Conservation (phyloP, 345 rosid genomes). For the Gossypium herbaceum region DNA sequence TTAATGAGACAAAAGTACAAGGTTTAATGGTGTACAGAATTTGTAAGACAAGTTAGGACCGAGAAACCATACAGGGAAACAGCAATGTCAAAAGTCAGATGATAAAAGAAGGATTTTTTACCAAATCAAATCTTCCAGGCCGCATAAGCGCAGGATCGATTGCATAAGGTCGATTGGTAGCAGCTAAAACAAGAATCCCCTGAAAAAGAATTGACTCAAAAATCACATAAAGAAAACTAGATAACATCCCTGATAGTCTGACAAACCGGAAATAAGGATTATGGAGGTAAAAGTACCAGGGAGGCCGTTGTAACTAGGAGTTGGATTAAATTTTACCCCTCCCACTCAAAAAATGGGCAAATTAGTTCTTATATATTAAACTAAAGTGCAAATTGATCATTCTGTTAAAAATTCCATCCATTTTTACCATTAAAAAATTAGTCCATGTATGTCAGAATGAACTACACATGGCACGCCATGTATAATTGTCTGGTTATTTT, state of each 20-base stretch:
- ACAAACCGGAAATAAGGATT: not conserved
- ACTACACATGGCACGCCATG: too few relatives aligned
- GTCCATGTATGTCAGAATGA: too few relatives aligned
- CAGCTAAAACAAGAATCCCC: constrained; percentile 92
- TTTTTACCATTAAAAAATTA: too few relatives aligned
- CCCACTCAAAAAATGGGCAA: too few relatives aligned
- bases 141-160: constrained; percentile 96
- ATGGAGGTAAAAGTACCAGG: not conserved
- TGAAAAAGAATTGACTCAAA: constrained; percentile 20
- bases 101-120: constrained; percentile 25
- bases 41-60: not conserved
- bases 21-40: too few relatives aligned
- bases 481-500: too few relatives aligned
- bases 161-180: constrained; percentile 87
- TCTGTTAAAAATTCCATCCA: too few relatives aligned
- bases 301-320: too few relatives aligned
- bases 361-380: too few relatives aligned
- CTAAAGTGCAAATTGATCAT: too few relatives aligned
- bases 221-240: not conserved
- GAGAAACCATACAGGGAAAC: not conserved
- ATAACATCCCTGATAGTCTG: not conserved
- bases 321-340: too few relatives aligned
- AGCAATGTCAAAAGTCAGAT: not conserved
- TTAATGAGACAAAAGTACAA: too few relatives aligned
- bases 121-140: constrained; percentile 93